Evolutionary conservation across 495 filamentous ascomycete genomes (phyloP), one percentile per base, ranked within the genome.

Genomic region (Tuber borchii): DNA sequence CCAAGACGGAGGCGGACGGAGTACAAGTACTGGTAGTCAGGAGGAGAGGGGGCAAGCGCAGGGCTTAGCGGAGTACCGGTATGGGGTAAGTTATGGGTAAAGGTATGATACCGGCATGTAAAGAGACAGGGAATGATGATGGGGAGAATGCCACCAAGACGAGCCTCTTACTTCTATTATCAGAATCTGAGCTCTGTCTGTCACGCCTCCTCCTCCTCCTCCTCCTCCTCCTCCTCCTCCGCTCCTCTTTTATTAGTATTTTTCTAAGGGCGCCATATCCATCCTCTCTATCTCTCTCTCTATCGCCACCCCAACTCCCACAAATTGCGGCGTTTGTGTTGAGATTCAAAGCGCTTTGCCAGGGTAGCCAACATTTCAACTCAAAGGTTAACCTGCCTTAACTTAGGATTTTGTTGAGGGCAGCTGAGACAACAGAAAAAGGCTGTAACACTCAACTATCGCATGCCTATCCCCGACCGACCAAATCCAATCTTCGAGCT

Each of bases 11-110:
- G 56, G 34, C 10, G 39, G 39, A 4, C 39, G 5, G 39, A 40
- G 39, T 12, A 43, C 42, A 43, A 43, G 42, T 43, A 43, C 42
- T 12, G 42, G 48, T 14, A 8, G 48, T 37, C 34, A n/a, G 48
- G 26, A 65, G 56, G 56, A 34, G 56, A 65, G 56, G 56, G 56
- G 56, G 56, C 56, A 65, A 65, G 26, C 26, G 56, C 56, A 65
- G 26, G 56, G 56, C 56, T 65, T 65, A 65, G 56, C 56, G 26
- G 56, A 65, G 56, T n/a, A n/a, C n/a, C n/a, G n/a, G n/a, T 65
- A 65, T 34, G 26, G 56, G 26, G 56, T 65, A 34, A 65, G 56
- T 65, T 31, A 34, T 34, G 56, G 56, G 56, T 65, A 65, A 65
- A 3, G 56, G 56, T 7, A 10, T n/a, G 56, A 14, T 65, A 65